Base-by-base conservation (phyloP, 2,329 filamentous ascomycete genomes). In the Pseudogymnoascus sp. region DNA sequence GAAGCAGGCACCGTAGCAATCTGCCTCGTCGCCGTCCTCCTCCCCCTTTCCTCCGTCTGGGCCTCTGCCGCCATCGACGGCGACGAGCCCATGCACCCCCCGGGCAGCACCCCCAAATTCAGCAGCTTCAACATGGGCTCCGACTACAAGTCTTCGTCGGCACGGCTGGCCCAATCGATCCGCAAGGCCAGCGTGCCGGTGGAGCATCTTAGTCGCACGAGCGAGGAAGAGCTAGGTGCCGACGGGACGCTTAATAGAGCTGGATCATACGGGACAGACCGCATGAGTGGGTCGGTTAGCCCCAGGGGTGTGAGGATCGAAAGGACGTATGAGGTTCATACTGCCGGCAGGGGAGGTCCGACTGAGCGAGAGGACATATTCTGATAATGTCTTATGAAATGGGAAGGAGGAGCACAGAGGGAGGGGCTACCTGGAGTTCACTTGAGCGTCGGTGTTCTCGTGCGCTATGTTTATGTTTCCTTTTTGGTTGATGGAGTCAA, bases 41-140 rank as follows among this genome's bases (percentile, higher is more conserved):
- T 89, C 14, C 87, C 87, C 1, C 78, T 89, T 10, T 87, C 85
- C 12, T 83, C 85, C 16, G 80, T 89, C 67, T 89, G 87, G 87
- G 87, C 87, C 12, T 62, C 68, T n/a, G 69, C 69, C 67, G 62
- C 65, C 25, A 69, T 65, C 18, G 67, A 69, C 18, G 64, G 66
- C 44, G 64, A 66, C 23, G 61, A 34, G 16, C 65, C 67, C 5
- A 34, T 60, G 18, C 18, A 18, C 1, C 23, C 59, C 34, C 59
- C 23, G 34, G 34, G 37, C 12, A 37, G 16, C n/a, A 40, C 34
- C 16, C 18, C 34, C 34, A 42, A n/a, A 37, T 25, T 28, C 34
- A 12, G 16, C 34, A 42, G 34, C 31, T 56, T 31, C 46, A 56
- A 56, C 46, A 34, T 56, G 46, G 46, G 25, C 4, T 56, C 46